Evolutionary conservation across 2,329 filamentous ascomycete genomes (phyloP), one percentile per base, ranked within the genome.

Genomic region (Arthrobotrys entomopaga): DNA sequence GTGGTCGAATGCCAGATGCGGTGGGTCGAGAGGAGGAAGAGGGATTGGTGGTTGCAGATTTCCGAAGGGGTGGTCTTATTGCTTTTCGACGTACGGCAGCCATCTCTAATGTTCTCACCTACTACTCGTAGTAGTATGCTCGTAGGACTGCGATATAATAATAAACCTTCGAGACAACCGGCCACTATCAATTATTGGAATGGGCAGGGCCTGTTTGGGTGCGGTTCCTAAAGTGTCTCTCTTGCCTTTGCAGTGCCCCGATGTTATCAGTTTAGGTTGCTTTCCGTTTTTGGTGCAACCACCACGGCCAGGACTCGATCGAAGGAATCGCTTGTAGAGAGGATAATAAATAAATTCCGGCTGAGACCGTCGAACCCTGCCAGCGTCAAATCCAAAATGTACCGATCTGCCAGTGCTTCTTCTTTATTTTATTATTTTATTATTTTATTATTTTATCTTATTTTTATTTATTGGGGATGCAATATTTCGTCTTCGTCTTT

Each of bases 241-340:
- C n/a, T 20, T 54, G 24, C 42, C 56, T 67, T 26, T 64, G 61
- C 61, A 65, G 38, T 26, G 63, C 63, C 56, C 61, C 60, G 65
- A 20, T 63, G 61, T n/a, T 74, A 66, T 66, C 56, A 58, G 59
- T 38, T 52, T 29, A 46, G 61, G 64, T 65, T 73, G 69, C 38
- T 73, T 73, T 73, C 70, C 70, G 70, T 52, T 74, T 74, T 48
- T 63, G 70, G 70, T 67, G 57, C 70, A 67, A 74, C 70, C 70
- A 64, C 63, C 63, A 74, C 50, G 52, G 63, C 63, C 53, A 74
- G 50, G 49, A 61, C 63, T 58, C 50, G 58, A 58, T 24, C n/a
- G 16, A 48, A 48, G 2, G 22, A 61, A 46, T 40, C 20, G 29
- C 34, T 46, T 38, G 54, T 6, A 19, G n/a, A 19, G 46, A 49